Conservation (phyloP, 768 basidiomycete genomes). For the Aureoboletus auriporus region DNA sequence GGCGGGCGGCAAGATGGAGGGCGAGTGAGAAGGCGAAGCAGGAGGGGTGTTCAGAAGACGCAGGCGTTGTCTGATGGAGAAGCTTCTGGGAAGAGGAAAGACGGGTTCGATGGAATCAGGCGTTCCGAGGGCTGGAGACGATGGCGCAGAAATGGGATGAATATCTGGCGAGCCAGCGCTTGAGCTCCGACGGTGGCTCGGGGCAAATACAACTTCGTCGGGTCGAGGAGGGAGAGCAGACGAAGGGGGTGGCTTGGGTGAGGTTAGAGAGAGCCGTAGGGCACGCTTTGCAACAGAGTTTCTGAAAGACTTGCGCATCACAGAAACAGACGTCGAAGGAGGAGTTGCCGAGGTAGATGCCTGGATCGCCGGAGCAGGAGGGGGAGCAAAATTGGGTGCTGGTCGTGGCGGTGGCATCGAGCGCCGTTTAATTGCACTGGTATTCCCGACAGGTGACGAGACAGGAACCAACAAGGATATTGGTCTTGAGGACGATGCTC, state of each 20-base stretch:
- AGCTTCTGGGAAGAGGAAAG: constrained; percentile 19
- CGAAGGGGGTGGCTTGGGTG: constrained; percentile 64
- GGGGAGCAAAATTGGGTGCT: constrained; percentile 64
- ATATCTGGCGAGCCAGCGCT: constrained; percentile 30
- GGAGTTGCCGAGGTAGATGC: constrained; percentile 5
- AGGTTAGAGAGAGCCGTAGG: constrained; percentile 53
- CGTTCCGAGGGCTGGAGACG: constrained; percentile 33
- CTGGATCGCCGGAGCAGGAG: constrained; percentile 53
- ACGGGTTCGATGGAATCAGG: constrained; percentile 23
- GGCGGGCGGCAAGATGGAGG: constrained; percentile 21
- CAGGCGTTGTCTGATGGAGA: constrained; percentile 59
- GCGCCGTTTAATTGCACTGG: constrained; percentile 41
- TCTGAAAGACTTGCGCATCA: constrained; percentile 40
- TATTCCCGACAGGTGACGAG: constrained; percentile 10
- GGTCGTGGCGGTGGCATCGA: constrained; percentile 76
- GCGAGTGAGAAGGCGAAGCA: constrained; percentile 22
- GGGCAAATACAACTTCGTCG: constrained; percentile 42
- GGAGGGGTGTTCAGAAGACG: constrained; percentile 66
- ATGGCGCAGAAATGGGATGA: constrained; percentile 44
- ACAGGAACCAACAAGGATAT: constrained; percentile 20
- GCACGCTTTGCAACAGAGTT: constrained; percentile 55
- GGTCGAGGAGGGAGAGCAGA: constrained; percentile 62
- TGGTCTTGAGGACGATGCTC: constrained; percentile 9
- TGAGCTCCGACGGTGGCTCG: constrained; percentile 29
- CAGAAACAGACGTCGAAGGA: constrained; percentile 5